Percentiles rank a stretch among this genome's conserved stretches.
Evolutionary conservation across 495 filamentous ascomycete species (phyloP).

Genomic region (Xylaria telfairii): DNA sequence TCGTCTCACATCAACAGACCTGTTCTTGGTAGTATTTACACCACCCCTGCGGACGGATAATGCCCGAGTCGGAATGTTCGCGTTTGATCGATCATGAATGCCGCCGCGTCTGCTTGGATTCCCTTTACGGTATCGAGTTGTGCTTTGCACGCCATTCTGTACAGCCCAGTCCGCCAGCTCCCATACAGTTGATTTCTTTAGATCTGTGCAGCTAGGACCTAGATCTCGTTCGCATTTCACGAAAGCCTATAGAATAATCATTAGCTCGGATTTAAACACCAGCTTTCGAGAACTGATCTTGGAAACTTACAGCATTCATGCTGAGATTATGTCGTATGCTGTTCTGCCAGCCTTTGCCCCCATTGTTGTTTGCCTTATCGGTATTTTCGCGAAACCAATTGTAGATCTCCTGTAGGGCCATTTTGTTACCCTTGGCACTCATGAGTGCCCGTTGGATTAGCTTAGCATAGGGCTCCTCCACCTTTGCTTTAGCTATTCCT

Average conservation of each 20-base stretch:
- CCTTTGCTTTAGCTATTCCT: constrained; percentile 35
- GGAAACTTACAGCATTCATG: constrained; percentile 86
- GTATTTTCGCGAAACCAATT: constrained; percentile 87
- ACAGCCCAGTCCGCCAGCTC: constrained; percentile 47
- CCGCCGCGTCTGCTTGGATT: constrained; percentile 30
- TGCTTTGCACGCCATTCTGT: constrained; percentile 50
- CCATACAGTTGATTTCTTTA: constrained; percentile 52
- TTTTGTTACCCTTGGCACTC: constrained; percentile 64
- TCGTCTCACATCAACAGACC: constrained; percentile 26
- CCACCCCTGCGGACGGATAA: constrained; percentile 32
- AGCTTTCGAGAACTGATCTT: neutral
- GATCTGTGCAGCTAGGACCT: constrained; percentile 16
- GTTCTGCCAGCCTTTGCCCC: constrained; percentile 93
- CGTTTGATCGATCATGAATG: neutral
- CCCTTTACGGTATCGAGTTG: constrained; percentile 55
- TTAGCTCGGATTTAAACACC: constrained; percentile 2
- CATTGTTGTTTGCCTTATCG: constrained; percentile 67
- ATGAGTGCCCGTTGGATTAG: constrained; percentile 81
- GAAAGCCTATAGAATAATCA: constrained; percentile 45
- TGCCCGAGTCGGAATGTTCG: constrained; percentile 13
- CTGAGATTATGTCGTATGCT: constrained; percentile 96
- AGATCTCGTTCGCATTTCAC: constrained; percentile 45
- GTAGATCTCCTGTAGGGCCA: constrained; percentile 88
- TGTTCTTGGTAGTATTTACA: constrained; percentile 25
- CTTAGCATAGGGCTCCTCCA: constrained; percentile 77